These are phyloP conservation scores for Schwanniomyces occidentalis DNA, from an alignment of 805 yeast genomes.

Conservation along the genomic window DNA sequence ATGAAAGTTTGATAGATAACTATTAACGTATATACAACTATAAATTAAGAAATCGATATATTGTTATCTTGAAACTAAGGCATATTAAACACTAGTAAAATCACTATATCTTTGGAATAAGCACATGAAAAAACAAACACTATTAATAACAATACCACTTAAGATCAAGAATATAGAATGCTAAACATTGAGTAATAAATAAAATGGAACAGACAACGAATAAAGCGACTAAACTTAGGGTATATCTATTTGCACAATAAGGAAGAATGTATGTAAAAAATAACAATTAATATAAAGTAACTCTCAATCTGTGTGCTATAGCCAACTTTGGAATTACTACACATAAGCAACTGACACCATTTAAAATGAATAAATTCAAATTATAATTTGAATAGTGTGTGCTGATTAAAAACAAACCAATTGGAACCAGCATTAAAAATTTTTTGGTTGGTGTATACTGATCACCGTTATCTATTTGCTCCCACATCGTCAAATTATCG, in stretches of 20 bases:
- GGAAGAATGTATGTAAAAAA: not conserved
- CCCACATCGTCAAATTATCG: slow-evolving; percentile 98
- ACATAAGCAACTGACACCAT: slow-evolving; percentile 76
- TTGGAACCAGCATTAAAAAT: slow-evolving; percentile 90
- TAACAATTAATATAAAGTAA: slow-evolving; percentile 38
- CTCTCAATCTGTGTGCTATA: slow-evolving; percentile 73
- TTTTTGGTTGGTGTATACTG: slow-evolving; percentile 97
- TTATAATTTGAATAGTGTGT: slow-evolving; percentile 92
- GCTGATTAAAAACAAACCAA: slow-evolving; percentile 76
- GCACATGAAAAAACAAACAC: not conserved
- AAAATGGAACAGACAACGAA: not conserved
- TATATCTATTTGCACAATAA: not conserved
- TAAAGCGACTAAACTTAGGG: not conserved
- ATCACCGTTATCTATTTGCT: slow-evolving; percentile 93
- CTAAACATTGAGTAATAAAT: too few species aligned
- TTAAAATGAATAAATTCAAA: slow-evolving; percentile 71
- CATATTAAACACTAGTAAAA: not conserved
- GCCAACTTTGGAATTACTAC: slow-evolving; percentile 94
- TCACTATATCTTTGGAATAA: not conserved
- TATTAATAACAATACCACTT: not conserved
- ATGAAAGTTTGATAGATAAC: too few species aligned
- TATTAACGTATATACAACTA: not conserved
- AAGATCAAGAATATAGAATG: not conserved
- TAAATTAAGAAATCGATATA: not conserved
- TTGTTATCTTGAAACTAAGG: not conserved